These are phyloP conservation scores for Russula sp. DNA, from an alignment of 768 basidiomycete genomes.

Conservation along the genomic window DNA sequence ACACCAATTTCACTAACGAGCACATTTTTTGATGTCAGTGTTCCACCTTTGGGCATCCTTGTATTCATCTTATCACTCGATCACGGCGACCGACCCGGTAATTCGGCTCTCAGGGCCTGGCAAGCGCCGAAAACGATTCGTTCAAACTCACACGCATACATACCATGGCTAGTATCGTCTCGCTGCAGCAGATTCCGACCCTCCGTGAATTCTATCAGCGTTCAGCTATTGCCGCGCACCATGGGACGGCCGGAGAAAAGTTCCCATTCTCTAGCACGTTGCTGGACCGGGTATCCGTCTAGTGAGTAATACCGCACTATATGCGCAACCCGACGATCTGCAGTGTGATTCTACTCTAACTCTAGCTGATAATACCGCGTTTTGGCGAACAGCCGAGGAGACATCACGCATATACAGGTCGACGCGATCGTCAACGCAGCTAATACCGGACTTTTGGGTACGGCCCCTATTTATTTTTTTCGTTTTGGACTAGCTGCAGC, in stretches of 20 bases:
- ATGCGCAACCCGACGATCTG: neutral
- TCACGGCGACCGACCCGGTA: neutral
- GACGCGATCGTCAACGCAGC: constrained; percentile 85
- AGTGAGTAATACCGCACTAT: constrained; percentile 45
- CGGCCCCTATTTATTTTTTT: constrained; percentile 11
- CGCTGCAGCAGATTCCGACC: constrained; percentile 52
- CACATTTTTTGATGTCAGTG: neutral
- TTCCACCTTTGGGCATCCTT: constrained; percentile 6
- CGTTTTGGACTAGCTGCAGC: neutral
- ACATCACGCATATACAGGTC: constrained; percentile 68
- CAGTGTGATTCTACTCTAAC: neutral
- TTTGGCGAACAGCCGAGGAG: constrained; percentile 55
- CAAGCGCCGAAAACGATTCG: neutral
- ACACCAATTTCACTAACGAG: neutral
- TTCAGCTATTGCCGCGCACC: constrained; percentile 38
- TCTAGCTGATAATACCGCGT: neutral
- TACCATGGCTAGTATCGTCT: constrained; percentile 31
- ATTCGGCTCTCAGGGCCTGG: neutral
- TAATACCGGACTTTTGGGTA: constrained; percentile 68
- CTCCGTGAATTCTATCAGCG: constrained; percentile 52
- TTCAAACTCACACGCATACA: neutral
- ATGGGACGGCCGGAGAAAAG: constrained; percentile 35
- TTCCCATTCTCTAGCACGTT: constrained; percentile 41
- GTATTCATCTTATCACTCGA: neutral
- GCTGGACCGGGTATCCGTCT: constrained; percentile 62